Evolutionary conservation across 495 filamentous ascomycete genomes (phyloP).

Genomic region (Pyronema omphalodes): DNA sequence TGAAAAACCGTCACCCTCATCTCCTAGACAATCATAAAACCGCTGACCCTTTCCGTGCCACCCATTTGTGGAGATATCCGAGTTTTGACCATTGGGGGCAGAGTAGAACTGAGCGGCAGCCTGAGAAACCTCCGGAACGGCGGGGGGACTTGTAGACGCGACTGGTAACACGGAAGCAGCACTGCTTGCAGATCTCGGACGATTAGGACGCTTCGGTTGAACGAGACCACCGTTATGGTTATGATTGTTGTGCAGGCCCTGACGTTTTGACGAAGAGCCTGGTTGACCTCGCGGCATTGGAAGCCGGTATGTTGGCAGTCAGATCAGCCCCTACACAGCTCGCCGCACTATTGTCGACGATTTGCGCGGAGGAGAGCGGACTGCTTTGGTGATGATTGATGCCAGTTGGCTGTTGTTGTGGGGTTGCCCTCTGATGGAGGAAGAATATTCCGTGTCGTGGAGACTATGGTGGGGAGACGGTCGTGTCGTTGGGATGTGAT

Average conservation of each 20-base stretch:
- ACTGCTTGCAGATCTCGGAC: conserved; percentile 15
- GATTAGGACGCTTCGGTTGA: conserved; percentile 18
- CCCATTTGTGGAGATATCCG: conserved; percentile 9
- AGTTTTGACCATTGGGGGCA: background rate
- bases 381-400: background rate
- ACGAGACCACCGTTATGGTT: conserved; percentile 14
- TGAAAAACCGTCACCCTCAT: conserved; percentile 14
- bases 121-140: conserved; percentile 2
- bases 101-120: conserved; percentile 8
- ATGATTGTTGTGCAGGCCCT: conserved; percentile 17
- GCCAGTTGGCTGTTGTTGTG: too few relatives aligned
- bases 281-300: conserved; percentile 25
- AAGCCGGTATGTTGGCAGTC: conserved; percentile 14
- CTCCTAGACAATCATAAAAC: conserved; percentile 13
- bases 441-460: too few relatives aligned
- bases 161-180: conserved; percentile 4
- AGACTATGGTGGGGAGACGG: too few relatives aligned
- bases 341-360: conserved; percentile 9
- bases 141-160: conserved; percentile 1
- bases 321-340: conserved; percentile 23
- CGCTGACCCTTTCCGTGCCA: conserved; percentile 17
- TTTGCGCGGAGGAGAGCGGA: background rate
- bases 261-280: conserved; percentile 20
- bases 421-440: too few relatives aligned
- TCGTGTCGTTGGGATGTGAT: background rate